Evolutionary conservation across 2,329 filamentous ascomycete species (phyloP).

Genomic region (Teratosphaeriaceae sp.): DNA sequence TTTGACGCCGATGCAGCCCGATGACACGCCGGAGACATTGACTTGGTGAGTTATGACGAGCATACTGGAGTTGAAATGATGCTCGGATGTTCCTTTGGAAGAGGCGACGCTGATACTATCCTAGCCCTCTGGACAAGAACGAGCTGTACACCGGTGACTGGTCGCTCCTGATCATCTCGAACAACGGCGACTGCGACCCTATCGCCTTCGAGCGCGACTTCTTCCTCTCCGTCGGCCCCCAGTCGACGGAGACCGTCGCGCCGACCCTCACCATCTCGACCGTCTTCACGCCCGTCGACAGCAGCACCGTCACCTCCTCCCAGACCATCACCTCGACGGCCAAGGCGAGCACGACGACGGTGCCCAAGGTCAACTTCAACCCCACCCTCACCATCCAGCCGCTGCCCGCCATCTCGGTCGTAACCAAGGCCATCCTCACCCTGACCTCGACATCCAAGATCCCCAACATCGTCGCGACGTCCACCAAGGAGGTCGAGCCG

Average conservation of each 20-base stretch:
- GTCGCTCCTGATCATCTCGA: conserved; percentile 38
- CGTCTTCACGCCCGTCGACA: conserved; percentile 19
- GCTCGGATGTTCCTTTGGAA: too few relatives aligned
- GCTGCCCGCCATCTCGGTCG: conserved; percentile 13
- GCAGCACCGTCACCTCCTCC: conserved; percentile 21
- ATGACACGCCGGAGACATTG: conserved; percentile 32
- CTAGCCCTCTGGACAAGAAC: conserved; percentile 34
- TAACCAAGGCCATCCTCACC: conserved; percentile 18
- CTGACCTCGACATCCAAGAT: conserved; percentile 18
- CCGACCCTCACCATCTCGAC: conserved; percentile 17
- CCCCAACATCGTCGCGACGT: conserved; percentile 14
- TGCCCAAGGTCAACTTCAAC: conserved; percentile 5
- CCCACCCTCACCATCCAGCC: conserved; percentile 17
- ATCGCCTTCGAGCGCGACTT: conserved; percentile 41
- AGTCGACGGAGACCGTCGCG: conserved; percentile 24
- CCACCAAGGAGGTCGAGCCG: conserved; percentile 7
- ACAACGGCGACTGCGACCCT: conserved; percentile 37
- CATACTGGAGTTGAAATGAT: too few relatives aligned
- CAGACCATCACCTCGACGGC: conserved; percentile 23
- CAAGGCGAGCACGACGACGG: conserved; percentile 13
- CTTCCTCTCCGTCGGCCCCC: conserved; percentile 31
- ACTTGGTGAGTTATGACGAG: conserved; percentile 27
- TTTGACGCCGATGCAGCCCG: conserved; percentile 34
- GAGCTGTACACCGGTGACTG: conserved; percentile 39
- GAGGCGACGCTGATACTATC: background rate